Evolutionary conservation across 768 basidiomycete genomes (phyloP), one percentile per base, ranked within the genome.

Genomic region (Boletus rex-veris): DNA sequence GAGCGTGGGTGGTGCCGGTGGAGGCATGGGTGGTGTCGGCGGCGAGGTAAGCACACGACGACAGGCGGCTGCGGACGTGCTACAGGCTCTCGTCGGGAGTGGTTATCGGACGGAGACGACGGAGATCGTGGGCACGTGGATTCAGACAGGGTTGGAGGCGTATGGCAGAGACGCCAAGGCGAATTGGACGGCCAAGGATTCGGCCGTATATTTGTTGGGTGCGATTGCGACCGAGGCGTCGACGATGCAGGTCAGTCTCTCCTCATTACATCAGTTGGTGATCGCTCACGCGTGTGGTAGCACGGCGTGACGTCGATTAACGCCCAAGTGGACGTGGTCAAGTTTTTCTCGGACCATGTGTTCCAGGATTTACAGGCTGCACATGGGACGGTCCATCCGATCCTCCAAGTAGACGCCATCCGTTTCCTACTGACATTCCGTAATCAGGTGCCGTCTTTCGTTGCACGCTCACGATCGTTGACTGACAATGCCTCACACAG

Each of bases 231-330:
- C 92, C 8, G 80, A 90, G 51, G 93, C 94, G 10, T 89, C 88
- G 4, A 98, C 96, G 0, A 76, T 81, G 10, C 85, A 90, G 77
- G 92, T 90, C 54, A 26, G 80, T 31, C 52, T n/a, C 48, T 12
- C 5, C 5, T 19, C 10, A n/a, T 24, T 14, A 14, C n/a, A 8
- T 40, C 11, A 8, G 2, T n/a, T 10, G 11, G 26, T 14, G 37
- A 21, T 48, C 4, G 43, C 47, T 57, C 12, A 28, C 16, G 43
- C 8, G 5, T 9, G 42, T 15, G 50, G 40, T 50, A 92, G 87
- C 92, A 90, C 55, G 96, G 96, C 42, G 95, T 98, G 33, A 98
- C 95, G 1, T 89, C 92, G 16, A 90, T 88, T 35, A 99, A 98
- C 64, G 80, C 86, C 2, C 81, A 95, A 49, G 88, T 98, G 31